phyloP scores from a whole-genome alignment of 192 early-diverging fungal species.

The Coemansia sp. region DNA sequence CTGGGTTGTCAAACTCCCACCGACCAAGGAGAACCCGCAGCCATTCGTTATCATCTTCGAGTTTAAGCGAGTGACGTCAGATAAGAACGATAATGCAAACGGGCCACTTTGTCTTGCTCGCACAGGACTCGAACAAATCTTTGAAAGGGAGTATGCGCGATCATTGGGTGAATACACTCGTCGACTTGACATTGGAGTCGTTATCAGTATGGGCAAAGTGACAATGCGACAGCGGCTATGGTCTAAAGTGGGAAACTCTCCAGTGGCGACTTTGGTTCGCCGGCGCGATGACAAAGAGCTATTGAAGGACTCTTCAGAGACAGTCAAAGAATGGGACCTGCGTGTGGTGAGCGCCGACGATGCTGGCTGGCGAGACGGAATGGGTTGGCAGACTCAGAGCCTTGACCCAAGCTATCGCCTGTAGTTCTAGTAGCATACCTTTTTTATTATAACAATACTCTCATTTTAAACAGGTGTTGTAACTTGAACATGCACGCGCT shows the following conservation, averaged over 20 bases:
- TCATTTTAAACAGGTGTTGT: too few species aligned
- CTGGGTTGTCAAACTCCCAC: background rate
- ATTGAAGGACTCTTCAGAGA: background rate
- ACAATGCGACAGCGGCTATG: background rate
- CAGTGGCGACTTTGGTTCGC: background rate
- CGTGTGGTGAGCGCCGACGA: background rate
- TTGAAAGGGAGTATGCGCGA: background rate
- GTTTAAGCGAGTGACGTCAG: background rate
- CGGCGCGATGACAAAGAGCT: background rate
- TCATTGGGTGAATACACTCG: background rate
- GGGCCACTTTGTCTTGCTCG: background rate
- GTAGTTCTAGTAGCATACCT: background rate
- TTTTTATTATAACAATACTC: background rate
- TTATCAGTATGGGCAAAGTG: background rate
- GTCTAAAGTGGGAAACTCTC: background rate
- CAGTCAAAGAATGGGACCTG: background rate
- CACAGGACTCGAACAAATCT: background rate
- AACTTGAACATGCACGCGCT: too few species aligned
- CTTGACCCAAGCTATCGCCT: background rate
- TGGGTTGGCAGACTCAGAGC: constrained; percentile 6
- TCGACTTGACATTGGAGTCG: background rate
- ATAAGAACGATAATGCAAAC: background rate
- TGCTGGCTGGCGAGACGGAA: background rate
- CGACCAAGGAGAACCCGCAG: background rate
- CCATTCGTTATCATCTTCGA: background rate